A percentile compares a stretch with the other conserved stretches of the same genome.
These are phyloP conservation scores for Daldinia childiae DNA, from an alignment of 495 filamentous ascomycete species.

Conservation along the genomic window DNA sequence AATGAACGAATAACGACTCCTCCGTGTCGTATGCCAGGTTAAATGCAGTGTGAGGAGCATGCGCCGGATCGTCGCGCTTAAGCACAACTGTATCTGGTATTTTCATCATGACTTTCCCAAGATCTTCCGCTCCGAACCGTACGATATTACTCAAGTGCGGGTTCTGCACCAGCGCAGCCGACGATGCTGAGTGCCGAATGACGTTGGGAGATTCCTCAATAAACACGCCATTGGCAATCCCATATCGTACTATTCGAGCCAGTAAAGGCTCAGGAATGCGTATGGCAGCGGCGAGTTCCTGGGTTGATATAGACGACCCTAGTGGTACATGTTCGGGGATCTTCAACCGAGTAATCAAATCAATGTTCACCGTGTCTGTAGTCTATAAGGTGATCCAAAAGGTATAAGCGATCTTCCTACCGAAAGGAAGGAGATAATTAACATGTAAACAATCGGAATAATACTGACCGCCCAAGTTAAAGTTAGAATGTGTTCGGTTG, in stretches of 20 bases:
- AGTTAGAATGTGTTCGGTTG: constrained; percentile 29
- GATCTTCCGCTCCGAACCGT: constrained; percentile 66
- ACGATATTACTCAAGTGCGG: constrained; percentile 84
- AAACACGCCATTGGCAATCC: constrained; percentile 50
- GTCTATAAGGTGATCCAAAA: constrained; percentile 1
- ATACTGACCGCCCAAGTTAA: constrained; percentile 34
- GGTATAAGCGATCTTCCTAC: neutral
- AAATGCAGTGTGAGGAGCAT: constrained; percentile 46
- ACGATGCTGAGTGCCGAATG: constrained; percentile 51
- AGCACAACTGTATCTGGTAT: constrained; percentile 40
- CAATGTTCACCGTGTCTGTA: constrained; percentile 17
- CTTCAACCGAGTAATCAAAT: constrained; percentile 32
- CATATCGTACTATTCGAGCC: constrained; percentile 48
- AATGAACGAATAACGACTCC: constrained; percentile 40
- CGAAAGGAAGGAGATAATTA: neutral
- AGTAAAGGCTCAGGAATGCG: constrained; percentile 41
- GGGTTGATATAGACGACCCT: constrained; percentile 35
- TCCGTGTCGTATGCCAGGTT: constrained; percentile 46
- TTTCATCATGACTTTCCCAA: constrained; percentile 26
- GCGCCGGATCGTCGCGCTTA: constrained; percentile 34
- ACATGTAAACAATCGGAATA: neutral
- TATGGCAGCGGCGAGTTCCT: constrained; percentile 38
- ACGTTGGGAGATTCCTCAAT: constrained; percentile 41
- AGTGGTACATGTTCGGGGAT: constrained; percentile 49
- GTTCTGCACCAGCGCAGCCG: constrained; percentile 63